Evolutionary conservation across 768 basidiomycete genomes (phyloP), one percentile per base, ranked within the genome.

Genomic region (Crucibulum laeve): DNA sequence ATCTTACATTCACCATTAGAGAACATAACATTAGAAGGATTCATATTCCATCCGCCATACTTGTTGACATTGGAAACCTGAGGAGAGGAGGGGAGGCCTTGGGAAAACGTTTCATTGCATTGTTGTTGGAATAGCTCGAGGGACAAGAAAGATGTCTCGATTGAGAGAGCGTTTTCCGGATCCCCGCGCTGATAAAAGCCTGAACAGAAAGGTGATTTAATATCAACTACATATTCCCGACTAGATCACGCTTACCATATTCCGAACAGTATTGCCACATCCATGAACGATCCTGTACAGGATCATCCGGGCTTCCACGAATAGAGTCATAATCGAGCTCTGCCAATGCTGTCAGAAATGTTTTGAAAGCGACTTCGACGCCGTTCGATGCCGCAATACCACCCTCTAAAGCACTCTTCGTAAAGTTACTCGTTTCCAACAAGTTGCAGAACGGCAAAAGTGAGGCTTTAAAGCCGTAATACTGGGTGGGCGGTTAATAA

Each of bases 231-330:
- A 8, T 10, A 1, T 6, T 15, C 15, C 25, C 6, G 26, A 14
- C 3, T 25, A 38, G 7, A 28, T 19, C 17, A 4, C n/a, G 36
- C 55, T 14, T 13, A 70, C 74, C 74, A 46, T 72, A 76, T 53
- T 77, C 73, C 0, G 74, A 74, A 41, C 73, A 76, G 45, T 74
- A 75, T 47, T 77, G 73, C 62, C 74, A 65, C 73, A 73, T 75
- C 74, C 73, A 76, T 5, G 73, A 73, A 34, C 51, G 53, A 42
- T 74, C 73, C 39, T 55, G 49, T 0, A 69, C 67, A 1, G 73
- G 71, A 51, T 74, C 73, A 45, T 72, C 69, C 0, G 63, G 42
- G 30, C 52, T 53, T 8, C 67, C 63, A 0, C 67, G 64, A 25
- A 75, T 68, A 13, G 72, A 63, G 46, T 69, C 70, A 46, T 74